Conservation (phyloP, 164 flowering plant species). For the Liriodendron chinense region DNA sequence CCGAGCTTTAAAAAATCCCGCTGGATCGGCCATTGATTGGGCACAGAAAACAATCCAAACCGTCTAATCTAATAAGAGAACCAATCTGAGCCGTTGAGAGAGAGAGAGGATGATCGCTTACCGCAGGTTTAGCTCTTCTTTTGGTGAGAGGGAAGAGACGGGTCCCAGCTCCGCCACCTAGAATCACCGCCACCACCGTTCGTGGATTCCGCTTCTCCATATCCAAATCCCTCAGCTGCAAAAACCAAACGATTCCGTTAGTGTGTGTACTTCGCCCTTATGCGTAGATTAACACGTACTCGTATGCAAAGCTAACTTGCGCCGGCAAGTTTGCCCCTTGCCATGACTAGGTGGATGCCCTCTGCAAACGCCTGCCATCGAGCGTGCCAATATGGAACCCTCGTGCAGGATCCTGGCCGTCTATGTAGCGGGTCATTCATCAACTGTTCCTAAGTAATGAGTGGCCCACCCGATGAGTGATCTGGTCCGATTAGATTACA, state of each 20-base stretch:
- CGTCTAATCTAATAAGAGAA: background rate
- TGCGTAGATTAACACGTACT: too few species aligned
- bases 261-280: too few species aligned
- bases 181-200: conserved; percentile 73
- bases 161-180: conserved; percentile 98
- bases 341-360: too few species aligned
- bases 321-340: too few species aligned
- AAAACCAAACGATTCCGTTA: background rate
- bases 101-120: conserved; percentile 19
- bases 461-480: too few species aligned
- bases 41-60: background rate
- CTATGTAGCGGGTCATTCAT: too few species aligned
- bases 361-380: too few species aligned
- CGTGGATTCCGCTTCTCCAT: conserved; percentile 61
- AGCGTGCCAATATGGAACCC: too few species aligned
- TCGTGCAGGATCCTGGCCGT: too few species aligned
- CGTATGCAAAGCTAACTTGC: too few species aligned
- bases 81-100: background rate
- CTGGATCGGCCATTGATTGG: background rate
- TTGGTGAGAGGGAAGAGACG: conserved; percentile 96
- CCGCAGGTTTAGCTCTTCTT: conserved; percentile 93
- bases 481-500: too few species aligned
- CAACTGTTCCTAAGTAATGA: too few species aligned
- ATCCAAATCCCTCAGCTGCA: conserved; percentile 61
- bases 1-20: background rate